phyloP scores from a whole-genome alignment of 495 filamentous ascomycete species.

The Podospora australis region DNA sequence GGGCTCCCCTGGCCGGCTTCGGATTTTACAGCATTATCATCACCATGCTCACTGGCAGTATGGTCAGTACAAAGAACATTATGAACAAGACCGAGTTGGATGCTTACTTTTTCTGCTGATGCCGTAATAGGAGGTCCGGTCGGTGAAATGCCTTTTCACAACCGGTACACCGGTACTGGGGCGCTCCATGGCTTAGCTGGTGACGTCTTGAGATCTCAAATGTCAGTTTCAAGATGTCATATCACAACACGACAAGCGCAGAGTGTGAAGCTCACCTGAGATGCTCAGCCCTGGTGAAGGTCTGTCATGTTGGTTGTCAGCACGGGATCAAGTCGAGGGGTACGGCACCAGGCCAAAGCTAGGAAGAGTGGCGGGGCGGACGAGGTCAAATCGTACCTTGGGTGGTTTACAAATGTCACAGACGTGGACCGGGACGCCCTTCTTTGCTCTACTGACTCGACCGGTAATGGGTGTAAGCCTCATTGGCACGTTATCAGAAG shows the following conservation, averaged over 20 bases:
- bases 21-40: conserved; percentile 23
- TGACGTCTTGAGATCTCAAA: conserved; percentile 56
- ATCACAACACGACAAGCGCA: neutral
- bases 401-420: conserved; percentile 58
- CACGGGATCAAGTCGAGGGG: conserved; percentile 2
- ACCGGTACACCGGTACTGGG: conserved; percentile 57
- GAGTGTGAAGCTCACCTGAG: conserved; percentile 48
- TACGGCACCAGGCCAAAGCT: too few relatives aligned
- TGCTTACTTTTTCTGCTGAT: conserved; percentile 77
- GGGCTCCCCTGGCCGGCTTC: conserved; percentile 15
- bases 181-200: conserved; percentile 76
- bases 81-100: too few relatives aligned
- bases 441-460: conserved; percentile 75
- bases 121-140: conserved; percentile 68
- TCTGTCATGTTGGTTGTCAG: conserved; percentile 42
- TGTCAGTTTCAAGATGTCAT: conserved; percentile 8
- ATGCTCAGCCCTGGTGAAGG: conserved; percentile 84
- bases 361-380: too few relatives aligned
- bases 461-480: conserved; percentile 65
- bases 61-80: conserved; percentile 5
- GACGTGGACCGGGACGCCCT: conserved; percentile 71
- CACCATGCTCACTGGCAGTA: conserved; percentile 30
- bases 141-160: conserved; percentile 64
- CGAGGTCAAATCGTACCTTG: conserved; percentile 44
- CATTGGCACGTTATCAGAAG: conserved; percentile 34